Percentiles rank a stretch among this genome's conserved stretches.
Evolutionary conservation across 768 basidiomycete genomes (phyloP).

Genomic region (Lactarius psammicola): DNA sequence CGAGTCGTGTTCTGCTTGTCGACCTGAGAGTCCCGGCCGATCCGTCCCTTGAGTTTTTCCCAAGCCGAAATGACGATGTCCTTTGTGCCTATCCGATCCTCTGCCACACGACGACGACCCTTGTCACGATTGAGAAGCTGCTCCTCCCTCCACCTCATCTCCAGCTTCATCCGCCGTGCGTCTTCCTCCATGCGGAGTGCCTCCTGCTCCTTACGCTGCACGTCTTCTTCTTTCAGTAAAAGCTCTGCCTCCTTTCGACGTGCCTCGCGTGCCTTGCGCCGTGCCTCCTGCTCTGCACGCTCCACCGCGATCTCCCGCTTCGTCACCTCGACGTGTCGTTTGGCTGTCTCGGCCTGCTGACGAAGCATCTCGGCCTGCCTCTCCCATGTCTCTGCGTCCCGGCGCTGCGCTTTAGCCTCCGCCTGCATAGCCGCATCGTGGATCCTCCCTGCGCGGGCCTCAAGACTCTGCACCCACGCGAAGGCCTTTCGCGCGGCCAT

Average conservation of each 20-base stretch:
- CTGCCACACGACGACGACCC: not conserved
- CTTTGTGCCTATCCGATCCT: conserved; percentile 4
- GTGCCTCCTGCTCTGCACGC: conserved; percentile 16
- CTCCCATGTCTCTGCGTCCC: conserved; percentile 17
- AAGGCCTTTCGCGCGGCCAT: conserved; percentile 21
- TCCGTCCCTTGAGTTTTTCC: conserved; percentile 16
- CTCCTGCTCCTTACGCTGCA: conserved; percentile 10
- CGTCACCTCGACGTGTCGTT: conserved; percentile 8
- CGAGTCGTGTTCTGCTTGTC: not conserved
- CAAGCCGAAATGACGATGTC: conserved; percentile 12
- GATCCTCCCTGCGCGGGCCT: conserved; percentile 15
- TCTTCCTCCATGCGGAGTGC: conserved; percentile 16
- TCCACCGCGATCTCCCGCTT: conserved; percentile 13
- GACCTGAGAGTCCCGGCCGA: conserved; percentile 7
- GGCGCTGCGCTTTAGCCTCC: conserved; percentile 7
- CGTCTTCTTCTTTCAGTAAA: conserved; percentile 7
- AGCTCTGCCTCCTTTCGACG: conserved; percentile 19
- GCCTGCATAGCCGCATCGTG: conserved; percentile 17
- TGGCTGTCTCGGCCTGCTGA: conserved; percentile 12
- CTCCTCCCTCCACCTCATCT: conserved; percentile 4
- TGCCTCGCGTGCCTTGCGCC: conserved; percentile 11
- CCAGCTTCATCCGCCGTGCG: conserved; percentile 6
- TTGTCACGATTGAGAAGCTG: not conserved
- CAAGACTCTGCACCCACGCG: conserved; percentile 16
- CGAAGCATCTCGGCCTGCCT: conserved; percentile 19